Evolutionary conservation across 345 rosid genomes (phyloP).

Genomic region (Geranium brycei): DNA sequence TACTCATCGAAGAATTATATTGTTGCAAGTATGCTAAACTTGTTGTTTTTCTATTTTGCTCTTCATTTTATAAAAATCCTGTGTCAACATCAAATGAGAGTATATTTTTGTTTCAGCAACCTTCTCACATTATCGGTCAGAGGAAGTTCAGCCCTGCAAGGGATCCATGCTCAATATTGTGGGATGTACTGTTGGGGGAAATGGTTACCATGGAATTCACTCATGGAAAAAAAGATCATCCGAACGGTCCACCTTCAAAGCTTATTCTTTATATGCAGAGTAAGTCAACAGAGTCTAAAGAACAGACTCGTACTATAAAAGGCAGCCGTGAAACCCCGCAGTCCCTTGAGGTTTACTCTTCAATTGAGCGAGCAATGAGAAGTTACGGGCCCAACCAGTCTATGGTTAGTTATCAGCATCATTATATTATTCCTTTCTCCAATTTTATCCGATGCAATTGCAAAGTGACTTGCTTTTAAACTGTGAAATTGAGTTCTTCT

Average conservation of each 20-base stretch:
- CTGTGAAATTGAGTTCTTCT: neutral
- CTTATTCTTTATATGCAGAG: conserved; percentile 45
- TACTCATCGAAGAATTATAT: too few species aligned
- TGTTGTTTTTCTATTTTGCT: neutral
- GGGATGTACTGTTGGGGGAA: conserved; percentile 83
- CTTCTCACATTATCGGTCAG: conserved; percentile 69
- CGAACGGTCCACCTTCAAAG: conserved; percentile 56
- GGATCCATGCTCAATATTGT: conserved; percentile 83
- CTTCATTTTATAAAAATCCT: conserved; percentile 4
- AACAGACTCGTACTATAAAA: conserved; percentile 61
- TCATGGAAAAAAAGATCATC: conserved; percentile 71
- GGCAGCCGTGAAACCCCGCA: conserved; percentile 62
- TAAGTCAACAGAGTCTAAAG: conserved; percentile 46
- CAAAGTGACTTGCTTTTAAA: neutral
- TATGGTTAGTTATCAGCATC: conserved; percentile 32
- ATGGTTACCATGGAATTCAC: conserved; percentile 71
- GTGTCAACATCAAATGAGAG: neutral
- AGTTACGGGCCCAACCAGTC: conserved; percentile 41
- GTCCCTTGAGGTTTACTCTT: conserved; percentile 53
- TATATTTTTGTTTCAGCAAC: conserved; percentile 41
- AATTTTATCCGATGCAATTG: neutral
- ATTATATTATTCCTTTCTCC: conserved; percentile 1
- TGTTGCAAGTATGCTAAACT: too few species aligned
- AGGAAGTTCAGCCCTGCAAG: conserved; percentile 79
- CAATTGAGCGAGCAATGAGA: conserved; percentile 56